Percentiles rank a stretch among this genome's conserved stretches.
phyloP scores from a whole-genome alignment of 2,329 filamentous ascomycete genomes.

The Salinomyces thailandicus region DNA sequence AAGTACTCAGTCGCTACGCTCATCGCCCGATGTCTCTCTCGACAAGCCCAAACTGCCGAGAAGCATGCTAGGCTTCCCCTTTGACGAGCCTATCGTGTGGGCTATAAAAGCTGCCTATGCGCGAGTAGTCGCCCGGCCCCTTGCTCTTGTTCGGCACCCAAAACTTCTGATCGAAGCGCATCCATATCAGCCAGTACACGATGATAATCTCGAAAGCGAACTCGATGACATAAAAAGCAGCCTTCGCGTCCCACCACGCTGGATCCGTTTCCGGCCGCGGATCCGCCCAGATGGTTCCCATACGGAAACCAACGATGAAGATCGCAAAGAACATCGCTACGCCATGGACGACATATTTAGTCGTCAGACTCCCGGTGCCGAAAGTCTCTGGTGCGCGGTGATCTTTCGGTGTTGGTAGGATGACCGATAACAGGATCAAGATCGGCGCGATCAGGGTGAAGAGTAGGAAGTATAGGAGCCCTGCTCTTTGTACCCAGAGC shows the following conservation, averaged over 20 bases:
- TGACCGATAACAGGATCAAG: conserved; percentile 11
- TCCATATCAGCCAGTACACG: conserved; percentile 16
- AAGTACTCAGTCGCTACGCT: too few species aligned
- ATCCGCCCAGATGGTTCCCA: conserved; percentile 18
- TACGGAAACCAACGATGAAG: conserved; percentile 18
- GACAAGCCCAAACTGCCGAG: too few species aligned
- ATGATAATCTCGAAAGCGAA: conserved; percentile 24
- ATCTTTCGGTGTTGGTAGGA: conserved; percentile 7
- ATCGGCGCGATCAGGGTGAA: conserved; percentile 15
- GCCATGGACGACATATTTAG: conserved; percentile 14
- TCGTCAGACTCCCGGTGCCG: conserved; percentile 12
- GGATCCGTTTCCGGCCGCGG: conserved; percentile 16
- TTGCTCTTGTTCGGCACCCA: conserved; percentile 19
- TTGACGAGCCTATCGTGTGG: too few species aligned
- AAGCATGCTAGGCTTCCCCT: too few species aligned
- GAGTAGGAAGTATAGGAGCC: conserved; percentile 17
- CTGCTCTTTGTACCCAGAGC: conserved; percentile 13
- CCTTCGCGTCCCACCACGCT: conserved; percentile 23
- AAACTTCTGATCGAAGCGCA: conserved; percentile 20
- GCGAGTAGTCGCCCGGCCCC: neutral
- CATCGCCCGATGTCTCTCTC: too few species aligned
- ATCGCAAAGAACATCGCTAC: conserved; percentile 11
- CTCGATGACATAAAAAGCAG: conserved; percentile 21
- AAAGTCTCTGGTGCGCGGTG: conserved; percentile 7
- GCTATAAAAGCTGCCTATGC: neutral